These are phyloP conservation scores for Syncephalastrum racemosum DNA, from an alignment of 371 early-diverging fungal genomes.

Conservation along the genomic window DNA sequence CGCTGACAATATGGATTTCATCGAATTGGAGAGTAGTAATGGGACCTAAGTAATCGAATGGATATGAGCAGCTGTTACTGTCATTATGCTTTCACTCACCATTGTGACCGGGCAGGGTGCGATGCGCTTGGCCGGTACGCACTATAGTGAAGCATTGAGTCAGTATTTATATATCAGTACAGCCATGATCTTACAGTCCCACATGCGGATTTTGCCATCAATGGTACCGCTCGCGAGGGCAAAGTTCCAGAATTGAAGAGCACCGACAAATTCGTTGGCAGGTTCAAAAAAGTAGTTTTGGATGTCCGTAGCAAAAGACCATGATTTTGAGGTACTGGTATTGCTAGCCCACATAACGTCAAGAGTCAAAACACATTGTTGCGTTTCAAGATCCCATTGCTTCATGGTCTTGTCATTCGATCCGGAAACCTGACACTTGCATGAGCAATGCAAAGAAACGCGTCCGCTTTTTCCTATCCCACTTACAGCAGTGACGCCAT, in stretches of 20 bases:
- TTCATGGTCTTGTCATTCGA: conserved; percentile 86
- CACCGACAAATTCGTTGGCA: conserved; percentile 64
- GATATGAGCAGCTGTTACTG: background rate
- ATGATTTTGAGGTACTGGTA: conserved; percentile 1
- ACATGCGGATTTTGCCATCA: conserved; percentile 86
- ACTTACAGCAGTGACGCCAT: conserved; percentile 44
- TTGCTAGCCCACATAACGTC: conserved; percentile 72
- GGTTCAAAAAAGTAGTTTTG: conserved; percentile 34
- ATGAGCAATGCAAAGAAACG: background rate
- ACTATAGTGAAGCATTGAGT: conserved; percentile 32
- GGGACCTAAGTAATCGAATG: conserved; percentile 28
- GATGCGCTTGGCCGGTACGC: conserved; percentile 78
- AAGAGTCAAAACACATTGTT: conserved; percentile 62
- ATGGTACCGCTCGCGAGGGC: conserved; percentile 84
- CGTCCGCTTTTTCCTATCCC: background rate
- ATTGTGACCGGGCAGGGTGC: conserved; percentile 71
- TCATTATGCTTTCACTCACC: conserved; percentile 17
- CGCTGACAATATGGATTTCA: conserved; percentile 74
- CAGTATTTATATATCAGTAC: background rate
- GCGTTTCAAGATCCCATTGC: conserved; percentile 87
- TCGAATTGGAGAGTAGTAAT: conserved; percentile 81
- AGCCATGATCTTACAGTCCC: conserved; percentile 69
- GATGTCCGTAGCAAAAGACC: no score
- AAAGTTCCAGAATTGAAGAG: conserved; percentile 78
- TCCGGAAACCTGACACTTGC: conserved; percentile 63